phyloP scores from a whole-genome alignment of 805 yeast species.

The Sungouiozyma intestinalis region DNA sequence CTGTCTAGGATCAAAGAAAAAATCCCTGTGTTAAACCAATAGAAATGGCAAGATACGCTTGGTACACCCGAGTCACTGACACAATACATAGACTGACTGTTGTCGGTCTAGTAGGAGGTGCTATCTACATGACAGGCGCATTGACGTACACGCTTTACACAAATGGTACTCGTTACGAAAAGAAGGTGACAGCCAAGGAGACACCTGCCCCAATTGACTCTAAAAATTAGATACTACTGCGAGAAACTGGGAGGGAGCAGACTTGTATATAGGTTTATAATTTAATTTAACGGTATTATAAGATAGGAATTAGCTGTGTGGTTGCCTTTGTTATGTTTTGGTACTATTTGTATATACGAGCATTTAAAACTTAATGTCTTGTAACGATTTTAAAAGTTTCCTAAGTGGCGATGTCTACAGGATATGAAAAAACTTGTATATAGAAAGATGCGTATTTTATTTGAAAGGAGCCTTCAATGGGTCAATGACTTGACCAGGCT shows the following conservation, averaged over 20 bases:
- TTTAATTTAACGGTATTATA: background rate
- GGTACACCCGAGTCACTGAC: slow-evolving; percentile 69
- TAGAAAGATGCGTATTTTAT: slow-evolving; percentile 5
- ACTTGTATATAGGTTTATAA: background rate
- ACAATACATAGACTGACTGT: slow-evolving; percentile 65
- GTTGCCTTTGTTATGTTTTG: background rate
- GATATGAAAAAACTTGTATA: slow-evolving; percentile 13
- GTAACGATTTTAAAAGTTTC: background rate
- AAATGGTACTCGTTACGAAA: slow-evolving; percentile 43
- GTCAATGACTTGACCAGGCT: slow-evolving; percentile 82
- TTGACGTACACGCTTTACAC: slow-evolving; percentile 41
- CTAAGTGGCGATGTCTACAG: background rate
- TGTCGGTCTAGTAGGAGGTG: slow-evolving; percentile 50
- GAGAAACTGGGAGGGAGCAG: background rate
- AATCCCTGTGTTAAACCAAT: too few relatives aligned
- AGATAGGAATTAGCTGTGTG: background rate
- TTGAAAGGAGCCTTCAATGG: slow-evolving; percentile 84
- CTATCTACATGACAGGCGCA: slow-evolving; percentile 42
- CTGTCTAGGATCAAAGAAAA: too few relatives aligned
- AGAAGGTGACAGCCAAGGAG: slow-evolving; percentile 19
- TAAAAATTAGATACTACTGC: background rate
- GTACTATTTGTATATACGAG: too few relatives aligned
- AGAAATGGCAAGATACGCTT: slow-evolving; percentile 46
- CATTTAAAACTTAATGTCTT: background rate
- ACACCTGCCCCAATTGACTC: background rate